Percentiles rank a stretch among this genome's conserved stretches.
phyloP scores from a whole-genome alignment of 106 monocot species.

The Triglochin maritima region DNA sequence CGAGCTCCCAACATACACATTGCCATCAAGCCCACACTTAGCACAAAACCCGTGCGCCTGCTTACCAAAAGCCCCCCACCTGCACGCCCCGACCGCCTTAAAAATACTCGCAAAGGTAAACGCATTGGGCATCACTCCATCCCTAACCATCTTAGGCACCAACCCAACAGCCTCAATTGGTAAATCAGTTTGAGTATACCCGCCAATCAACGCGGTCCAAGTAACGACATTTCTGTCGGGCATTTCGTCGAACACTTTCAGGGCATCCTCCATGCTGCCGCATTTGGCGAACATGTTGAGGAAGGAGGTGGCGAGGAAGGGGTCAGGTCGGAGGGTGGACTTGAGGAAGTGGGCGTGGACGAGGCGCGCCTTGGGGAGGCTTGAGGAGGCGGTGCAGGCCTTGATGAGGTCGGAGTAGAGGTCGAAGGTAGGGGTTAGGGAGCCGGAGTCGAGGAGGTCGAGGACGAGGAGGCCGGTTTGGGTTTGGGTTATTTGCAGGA shows the following conservation, averaged over 20 bases:
- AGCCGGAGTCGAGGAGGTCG: conserved; percentile 16
- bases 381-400: neutral
- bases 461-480: conserved; percentile 15
- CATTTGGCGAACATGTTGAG: conserved; percentile 20
- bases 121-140: conserved; percentile 6
- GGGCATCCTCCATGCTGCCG: conserved; percentile 13
- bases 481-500: neutral
- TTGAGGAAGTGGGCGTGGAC: conserved; percentile 18
- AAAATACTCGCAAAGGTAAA: conserved; percentile 17
- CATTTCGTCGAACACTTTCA: conserved; percentile 14
- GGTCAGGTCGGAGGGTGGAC: conserved; percentile 4
- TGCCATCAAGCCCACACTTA: conserved; percentile 9
- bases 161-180: conserved; percentile 2
- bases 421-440: conserved; percentile 3
- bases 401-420: conserved; percentile 18
- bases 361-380: conserved; percentile 4
- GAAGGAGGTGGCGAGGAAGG: conserved; percentile 14
- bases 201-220: conserved; percentile 18
- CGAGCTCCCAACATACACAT: conserved; percentile 14
- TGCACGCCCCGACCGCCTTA: conserved; percentile 9
- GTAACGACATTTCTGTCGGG: conserved; percentile 8
- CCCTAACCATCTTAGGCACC: conserved; percentile 4
- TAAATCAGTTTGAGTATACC: conserved; percentile 8
- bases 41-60: conserved; percentile 1
- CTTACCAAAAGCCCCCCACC: neutral